Conservation (phyloP, 192 early-diverging fungal species). For the Gigaspora rosea region DNA sequence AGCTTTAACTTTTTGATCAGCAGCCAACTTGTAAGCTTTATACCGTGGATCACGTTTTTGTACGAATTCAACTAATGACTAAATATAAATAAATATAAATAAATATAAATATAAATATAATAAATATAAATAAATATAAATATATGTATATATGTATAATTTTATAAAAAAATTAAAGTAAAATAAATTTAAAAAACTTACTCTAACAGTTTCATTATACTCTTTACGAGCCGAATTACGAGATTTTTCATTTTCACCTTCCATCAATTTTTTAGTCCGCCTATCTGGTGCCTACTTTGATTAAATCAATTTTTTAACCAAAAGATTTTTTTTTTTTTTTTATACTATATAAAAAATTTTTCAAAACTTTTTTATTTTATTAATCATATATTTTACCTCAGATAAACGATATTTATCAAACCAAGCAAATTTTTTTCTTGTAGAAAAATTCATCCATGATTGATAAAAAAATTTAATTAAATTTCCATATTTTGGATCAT, state of each 20-base stretch:
- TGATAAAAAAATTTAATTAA: constrained; percentile 74
- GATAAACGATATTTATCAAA: constrained; percentile 82
- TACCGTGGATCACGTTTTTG: constrained; percentile 91
- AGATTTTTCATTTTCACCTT: constrained; percentile 86
- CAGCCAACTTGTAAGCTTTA: constrained; percentile 62
- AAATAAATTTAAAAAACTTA: constrained; percentile 34
- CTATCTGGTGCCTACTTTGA: constrained; percentile 70
- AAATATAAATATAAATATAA: neutral
- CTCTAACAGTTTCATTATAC: constrained; percentile 72
- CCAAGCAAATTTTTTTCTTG: constrained; percentile 92
- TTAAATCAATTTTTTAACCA: neutral
- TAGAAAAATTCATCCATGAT: constrained; percentile 79
- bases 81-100: constrained; percentile 13
- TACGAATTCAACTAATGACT: constrained; percentile 75
- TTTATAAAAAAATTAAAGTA: neutral
- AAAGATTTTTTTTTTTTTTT: neutral
- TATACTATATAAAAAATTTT: too few species aligned
- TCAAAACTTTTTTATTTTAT: neutral
- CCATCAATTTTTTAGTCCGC: constrained; percentile 77
- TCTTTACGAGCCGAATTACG: constrained; percentile 74
- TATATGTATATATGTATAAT: neutral
- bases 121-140: neutral
- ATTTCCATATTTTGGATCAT: constrained; percentile 43
- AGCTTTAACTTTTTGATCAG: constrained; percentile 55
- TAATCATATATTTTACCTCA: constrained; percentile 47